Base-by-base conservation (phyloP, 1,139 yeast species). In the Scheffersomyces lignicola region DNA sequence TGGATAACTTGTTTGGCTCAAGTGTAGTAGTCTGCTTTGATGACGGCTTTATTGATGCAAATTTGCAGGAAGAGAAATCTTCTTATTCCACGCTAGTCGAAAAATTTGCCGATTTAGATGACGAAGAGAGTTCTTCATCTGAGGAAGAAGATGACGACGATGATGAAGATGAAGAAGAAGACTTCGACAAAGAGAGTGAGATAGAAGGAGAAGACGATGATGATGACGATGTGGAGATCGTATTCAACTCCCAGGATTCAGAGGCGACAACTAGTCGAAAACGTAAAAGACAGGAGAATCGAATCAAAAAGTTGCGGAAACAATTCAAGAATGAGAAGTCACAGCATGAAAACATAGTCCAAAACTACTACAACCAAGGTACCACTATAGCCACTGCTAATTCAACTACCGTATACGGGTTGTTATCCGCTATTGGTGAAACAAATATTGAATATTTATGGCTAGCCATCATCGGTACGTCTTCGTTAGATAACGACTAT, bases 1-100 rank as follows among this genome's bases (percentile, higher is more conserved):
- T 94, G 47, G 96, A 90, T 54, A 94, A 94, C 56, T 56, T 92
- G 35, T 90, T 87, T 69, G 96, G 95, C 3, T 82, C 95, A 2
- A 76, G 79, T n/a, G 70, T 80, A 48, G 78, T 92, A 8, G 70
- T 78, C 5, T 92, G 97, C 56, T 76, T 90, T 41, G 97, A 92
- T 52, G 98, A 92, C 55, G 96, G 96, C 1, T 70, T 65, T 34
- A 72, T 88, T 3, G 82, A 80, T 34, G 74, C 71, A 28, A 78
- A 76, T 34, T 56, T 84, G 35, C 41, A 41, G n/a, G 53, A 58
- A 3, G 83, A 81, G 48, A 73, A 68, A 44, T 56, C 60, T 7
- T 84, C 92, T 8, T 84, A 83, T 48, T 56, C 63, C 18, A 63
- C 63, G 24, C 58, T 83, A 35, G 46, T 72, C 2, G 63, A 62